Conservation (phyloP, 202 grass and related monocot genomes). For the Panicum hallii region DNA sequence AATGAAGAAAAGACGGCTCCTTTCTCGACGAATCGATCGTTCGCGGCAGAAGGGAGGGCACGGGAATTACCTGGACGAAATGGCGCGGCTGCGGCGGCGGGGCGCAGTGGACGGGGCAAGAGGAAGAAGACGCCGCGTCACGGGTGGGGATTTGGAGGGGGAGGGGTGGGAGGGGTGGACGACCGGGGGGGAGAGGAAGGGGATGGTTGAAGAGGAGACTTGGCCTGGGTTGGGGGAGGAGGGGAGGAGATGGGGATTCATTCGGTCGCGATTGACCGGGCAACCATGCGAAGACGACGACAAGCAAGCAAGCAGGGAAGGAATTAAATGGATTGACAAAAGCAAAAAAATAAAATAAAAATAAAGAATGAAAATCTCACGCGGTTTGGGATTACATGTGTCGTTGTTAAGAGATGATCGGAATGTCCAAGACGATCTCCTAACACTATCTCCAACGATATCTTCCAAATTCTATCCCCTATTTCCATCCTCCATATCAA, state of each 20-base stretch:
- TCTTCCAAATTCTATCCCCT: too few relatives aligned
- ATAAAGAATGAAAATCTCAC: not conserved
- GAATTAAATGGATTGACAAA: not conserved
- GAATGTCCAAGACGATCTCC: too few relatives aligned
- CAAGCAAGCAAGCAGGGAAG: not conserved
- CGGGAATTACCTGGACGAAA: not conserved
- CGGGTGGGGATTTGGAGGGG: not conserved
- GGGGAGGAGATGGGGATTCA: not conserved
- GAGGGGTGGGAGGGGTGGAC: not conserved
- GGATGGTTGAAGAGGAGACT: not conserved
- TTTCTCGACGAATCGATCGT: conserved; percentile 4
- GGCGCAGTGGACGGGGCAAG: not conserved
- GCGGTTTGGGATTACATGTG: conserved; percentile 4
- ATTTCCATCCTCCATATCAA: too few relatives aligned
- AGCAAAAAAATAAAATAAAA: too few relatives aligned
- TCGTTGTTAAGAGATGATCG: not conserved
- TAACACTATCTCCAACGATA: too few relatives aligned
- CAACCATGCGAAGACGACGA: not conserved
- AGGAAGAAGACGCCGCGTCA: not conserved
- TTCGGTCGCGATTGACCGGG: not conserved
- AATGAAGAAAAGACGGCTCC: conserved; percentile 3
- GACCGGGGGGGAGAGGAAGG: not conserved
- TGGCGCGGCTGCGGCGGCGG: not conserved
- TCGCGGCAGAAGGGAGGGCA: not conserved
- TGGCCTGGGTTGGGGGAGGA: not conserved